phyloP scores from a whole-genome alignment of 2,329 filamentous ascomycete species.

The Claviceps pusilla region DNA sequence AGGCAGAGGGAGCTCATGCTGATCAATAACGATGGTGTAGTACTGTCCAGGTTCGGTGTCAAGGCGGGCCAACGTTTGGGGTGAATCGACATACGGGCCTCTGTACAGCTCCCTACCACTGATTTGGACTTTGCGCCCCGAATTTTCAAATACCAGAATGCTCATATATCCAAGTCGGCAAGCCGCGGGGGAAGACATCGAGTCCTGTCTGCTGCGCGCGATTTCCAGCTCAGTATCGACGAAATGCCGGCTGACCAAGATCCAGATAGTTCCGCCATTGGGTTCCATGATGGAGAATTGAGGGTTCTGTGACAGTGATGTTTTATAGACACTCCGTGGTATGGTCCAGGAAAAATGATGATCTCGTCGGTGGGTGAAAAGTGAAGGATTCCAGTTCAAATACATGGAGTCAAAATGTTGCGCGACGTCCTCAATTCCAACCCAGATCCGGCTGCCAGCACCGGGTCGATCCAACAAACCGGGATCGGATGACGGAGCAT shows the following conservation, averaged over 20 bases:
- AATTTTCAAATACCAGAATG: constrained; percentile 61
- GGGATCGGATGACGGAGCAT: not conserved
- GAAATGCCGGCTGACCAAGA: constrained; percentile 78
- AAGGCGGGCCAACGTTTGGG: constrained; percentile 73
- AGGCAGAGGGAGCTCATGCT: constrained; percentile 59
- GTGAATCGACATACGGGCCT: constrained; percentile 83
- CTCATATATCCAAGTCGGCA: constrained; percentile 67
- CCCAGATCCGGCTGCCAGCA: constrained; percentile 77
- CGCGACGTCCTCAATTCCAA: constrained; percentile 70
- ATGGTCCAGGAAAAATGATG: constrained; percentile 77
- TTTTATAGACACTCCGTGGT: constrained; percentile 31
- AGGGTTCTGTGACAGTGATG: constrained; percentile 49
- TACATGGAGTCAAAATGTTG: constrained; percentile 95
- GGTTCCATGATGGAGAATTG: constrained; percentile 56
- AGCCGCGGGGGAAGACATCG: constrained; percentile 27
- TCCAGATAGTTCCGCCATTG: constrained; percentile 54
- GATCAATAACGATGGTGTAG: constrained; percentile 54
- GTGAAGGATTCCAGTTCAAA: constrained; percentile 84
- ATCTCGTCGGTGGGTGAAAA: constrained; percentile 72
- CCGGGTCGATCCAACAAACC: not conserved
- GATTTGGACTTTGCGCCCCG: constrained; percentile 58
- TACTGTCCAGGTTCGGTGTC: constrained; percentile 21
- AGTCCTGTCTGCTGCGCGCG: constrained; percentile 27
- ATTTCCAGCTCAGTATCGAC: constrained; percentile 49
- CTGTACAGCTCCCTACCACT: constrained; percentile 57